A percentile compares a stretch with the other conserved stretches of the same genome.
Evolutionary conservation across 768 basidiomycete genomes (phyloP).

Genomic region (Boletus pseudo-olivaceus): DNA sequence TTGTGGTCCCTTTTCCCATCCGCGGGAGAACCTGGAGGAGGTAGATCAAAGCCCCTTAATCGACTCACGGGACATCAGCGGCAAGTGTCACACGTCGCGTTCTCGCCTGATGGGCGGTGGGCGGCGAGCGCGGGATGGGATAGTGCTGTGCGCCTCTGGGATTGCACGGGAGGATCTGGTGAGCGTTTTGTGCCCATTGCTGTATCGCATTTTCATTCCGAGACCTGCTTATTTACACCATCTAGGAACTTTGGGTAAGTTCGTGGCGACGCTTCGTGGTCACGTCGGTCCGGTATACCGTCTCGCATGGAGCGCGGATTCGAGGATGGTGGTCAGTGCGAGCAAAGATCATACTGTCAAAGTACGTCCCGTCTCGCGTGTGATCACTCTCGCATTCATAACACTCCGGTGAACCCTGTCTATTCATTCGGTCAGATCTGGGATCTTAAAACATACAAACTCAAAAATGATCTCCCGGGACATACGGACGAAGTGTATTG

Average conservation of each 20-base stretch:
- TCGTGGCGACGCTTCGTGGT: constrained; percentile 84
- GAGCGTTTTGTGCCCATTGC: constrained; percentile 11
- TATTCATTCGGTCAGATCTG: constrained; percentile 55
- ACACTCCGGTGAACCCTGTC: not conserved
- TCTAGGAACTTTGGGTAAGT: constrained; percentile 68
- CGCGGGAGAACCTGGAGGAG: constrained; percentile 28
- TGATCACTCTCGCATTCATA: not conserved
- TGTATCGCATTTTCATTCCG: not conserved
- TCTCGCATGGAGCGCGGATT: constrained; percentile 93
- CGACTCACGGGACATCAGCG: constrained; percentile 93
- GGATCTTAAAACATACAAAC: constrained; percentile 95
- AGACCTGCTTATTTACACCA: not conserved
- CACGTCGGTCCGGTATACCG: constrained; percentile 95
- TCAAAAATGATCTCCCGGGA: constrained; percentile 90
- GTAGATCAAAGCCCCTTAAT: constrained; percentile 65
- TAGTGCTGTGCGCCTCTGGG: constrained; percentile 89
- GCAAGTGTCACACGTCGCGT: constrained; percentile 90
- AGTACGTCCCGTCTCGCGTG: constrained; percentile 42
- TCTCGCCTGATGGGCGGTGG: constrained; percentile 90
- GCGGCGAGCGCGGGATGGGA: constrained; percentile 92
- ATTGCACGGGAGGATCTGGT: constrained; percentile 54
- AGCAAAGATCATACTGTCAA: constrained; percentile 97
- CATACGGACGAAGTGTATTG: constrained; percentile 99
- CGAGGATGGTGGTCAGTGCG: constrained; percentile 86
- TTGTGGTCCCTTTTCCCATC: constrained; percentile 84